Evolutionary conservation across 2,329 filamentous ascomycete species (phyloP).

Genomic region (Scedosporium apiospermum): DNA sequence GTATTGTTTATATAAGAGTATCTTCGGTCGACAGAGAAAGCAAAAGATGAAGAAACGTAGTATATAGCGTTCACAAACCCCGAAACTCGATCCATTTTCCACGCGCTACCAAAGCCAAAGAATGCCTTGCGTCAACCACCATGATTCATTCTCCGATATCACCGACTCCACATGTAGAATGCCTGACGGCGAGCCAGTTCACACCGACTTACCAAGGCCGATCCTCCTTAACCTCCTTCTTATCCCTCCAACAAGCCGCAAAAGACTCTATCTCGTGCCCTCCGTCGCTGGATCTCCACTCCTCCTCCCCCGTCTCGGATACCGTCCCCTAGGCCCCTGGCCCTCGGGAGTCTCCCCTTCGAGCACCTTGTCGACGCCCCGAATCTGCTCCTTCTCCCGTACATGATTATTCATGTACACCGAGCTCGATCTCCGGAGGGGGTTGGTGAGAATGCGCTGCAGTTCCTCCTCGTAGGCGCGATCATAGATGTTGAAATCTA

Average conservation of each 20-base stretch:
- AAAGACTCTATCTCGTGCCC: neutral
- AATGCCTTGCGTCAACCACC: no score
- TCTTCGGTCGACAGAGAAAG: no score
- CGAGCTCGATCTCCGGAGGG: constrained; percentile 25
- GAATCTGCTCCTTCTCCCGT: constrained; percentile 30
- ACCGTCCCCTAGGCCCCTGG: constrained; percentile 4
- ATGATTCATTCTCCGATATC: no score
- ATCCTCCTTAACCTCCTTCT: no score
- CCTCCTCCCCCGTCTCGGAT: constrained; percentile 4
- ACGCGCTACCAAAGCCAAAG: no score
- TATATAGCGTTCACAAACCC: no score
- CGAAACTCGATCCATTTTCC: no score
- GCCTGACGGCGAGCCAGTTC: no score
- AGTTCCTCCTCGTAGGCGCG: constrained; percentile 65
- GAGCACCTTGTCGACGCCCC: constrained; percentile 25
- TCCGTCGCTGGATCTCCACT: neutral
- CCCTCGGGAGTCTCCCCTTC: constrained; percentile 12
- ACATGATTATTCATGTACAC: constrained; percentile 42
- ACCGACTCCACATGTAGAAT: no score
- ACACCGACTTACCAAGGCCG: no score
- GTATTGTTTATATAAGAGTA: no score
- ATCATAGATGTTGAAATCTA: constrained; percentile 84
- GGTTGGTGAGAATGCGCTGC: constrained; percentile 51
- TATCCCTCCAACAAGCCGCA: neutral
- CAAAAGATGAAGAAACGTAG: no score